Evolutionary conservation across 208 protist genomes (phyloP), one percentile per base, ranked within the genome.

Genomic region (Acanthamoeba lenticulata): DNA sequence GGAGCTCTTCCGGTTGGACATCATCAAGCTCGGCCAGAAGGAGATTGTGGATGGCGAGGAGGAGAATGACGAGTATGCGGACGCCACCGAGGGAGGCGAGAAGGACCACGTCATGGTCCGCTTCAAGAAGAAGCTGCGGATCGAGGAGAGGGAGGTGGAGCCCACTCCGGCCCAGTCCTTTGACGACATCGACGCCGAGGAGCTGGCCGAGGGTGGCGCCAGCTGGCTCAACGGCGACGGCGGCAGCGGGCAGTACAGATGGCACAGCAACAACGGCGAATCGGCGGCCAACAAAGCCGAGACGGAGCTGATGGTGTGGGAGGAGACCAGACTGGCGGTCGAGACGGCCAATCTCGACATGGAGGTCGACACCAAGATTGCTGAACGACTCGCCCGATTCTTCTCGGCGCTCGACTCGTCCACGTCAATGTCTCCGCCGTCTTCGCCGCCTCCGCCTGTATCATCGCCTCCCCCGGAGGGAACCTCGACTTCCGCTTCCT

Each of bases 61-160:
- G 11, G 77, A 86, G 11, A 44, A 36, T 2, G 45, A 57, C 2
- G 77, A 86, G 29, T 38, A 86, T 15, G 44, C 11, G 0, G 29
- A 86, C 6, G 29, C n/a, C 29, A 2, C 2, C 77, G 19, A 0
- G 2, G 27, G 24, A 19, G 60, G 9, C 29, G n/a, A 17, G 1
- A 0, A 36, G 0, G 60, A 36, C 60, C 7, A 36, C 0, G 60
- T 86, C 44, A 38, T 86, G 17, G 57, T 86, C 27, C 77, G 77
- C n/a, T 86, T 86, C 29, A 44, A 86, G 44, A 86, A 86, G 77
- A 86, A 57, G 45, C 42, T 86, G 40, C 77, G 77, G n/a, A 86
- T 57, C 24, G 44, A 86, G n/a, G 77, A 86, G 77, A 0, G 77
- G 9, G 77, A 86, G 34, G 38, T 38, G 0, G 77, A 86, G 27